Conservation (phyloP, 306 rosid genomes). For the Castanea sativa region DNA sequence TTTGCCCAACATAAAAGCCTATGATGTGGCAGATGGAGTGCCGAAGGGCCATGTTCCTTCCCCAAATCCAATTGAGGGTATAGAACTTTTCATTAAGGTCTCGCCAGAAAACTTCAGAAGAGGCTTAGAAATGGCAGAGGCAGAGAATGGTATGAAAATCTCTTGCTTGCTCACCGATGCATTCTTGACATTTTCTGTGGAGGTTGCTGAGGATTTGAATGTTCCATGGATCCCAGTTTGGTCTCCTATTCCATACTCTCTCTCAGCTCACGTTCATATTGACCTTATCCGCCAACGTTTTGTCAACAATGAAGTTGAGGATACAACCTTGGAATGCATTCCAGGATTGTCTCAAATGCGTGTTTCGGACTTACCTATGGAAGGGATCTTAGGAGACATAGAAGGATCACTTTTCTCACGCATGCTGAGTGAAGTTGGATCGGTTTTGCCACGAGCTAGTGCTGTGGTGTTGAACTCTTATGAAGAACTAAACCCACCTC, state of each 20-base stretch:
- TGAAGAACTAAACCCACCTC: conserved; percentile 30
- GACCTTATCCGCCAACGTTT: conserved; percentile 20
- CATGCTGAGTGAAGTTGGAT: conserved; percentile 22
- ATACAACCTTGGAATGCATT: conserved; percentile 26
- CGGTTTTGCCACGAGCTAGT: conserved; percentile 26
- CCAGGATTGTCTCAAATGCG: conserved; percentile 35
- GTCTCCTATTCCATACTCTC: conserved; percentile 22
- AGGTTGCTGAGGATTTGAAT: conserved; percentile 19
- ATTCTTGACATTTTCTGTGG: conserved; percentile 18
- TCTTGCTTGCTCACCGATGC: conserved; percentile 41
- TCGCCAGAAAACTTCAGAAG: conserved; percentile 23
- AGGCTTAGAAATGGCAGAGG: conserved; percentile 21
- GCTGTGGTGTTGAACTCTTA: conserved; percentile 36
- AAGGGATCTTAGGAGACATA: background rate
- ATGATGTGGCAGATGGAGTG: conserved; percentile 28
- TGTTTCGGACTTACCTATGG: conserved; percentile 33
- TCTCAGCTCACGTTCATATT: conserved; percentile 35
- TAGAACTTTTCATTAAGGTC: conserved; percentile 29
- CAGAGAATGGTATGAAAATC: conserved; percentile 10
- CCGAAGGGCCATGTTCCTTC: conserved; percentile 11
- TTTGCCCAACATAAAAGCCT: conserved; percentile 19
- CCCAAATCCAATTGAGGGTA: conserved; percentile 12
- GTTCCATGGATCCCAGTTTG: conserved; percentile 55
- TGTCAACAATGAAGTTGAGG: background rate
- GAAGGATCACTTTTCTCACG: conserved; percentile 28